Evolutionary conservation across 345 rosid species (phyloP).

Genomic region (Syzygium jambos): DNA sequence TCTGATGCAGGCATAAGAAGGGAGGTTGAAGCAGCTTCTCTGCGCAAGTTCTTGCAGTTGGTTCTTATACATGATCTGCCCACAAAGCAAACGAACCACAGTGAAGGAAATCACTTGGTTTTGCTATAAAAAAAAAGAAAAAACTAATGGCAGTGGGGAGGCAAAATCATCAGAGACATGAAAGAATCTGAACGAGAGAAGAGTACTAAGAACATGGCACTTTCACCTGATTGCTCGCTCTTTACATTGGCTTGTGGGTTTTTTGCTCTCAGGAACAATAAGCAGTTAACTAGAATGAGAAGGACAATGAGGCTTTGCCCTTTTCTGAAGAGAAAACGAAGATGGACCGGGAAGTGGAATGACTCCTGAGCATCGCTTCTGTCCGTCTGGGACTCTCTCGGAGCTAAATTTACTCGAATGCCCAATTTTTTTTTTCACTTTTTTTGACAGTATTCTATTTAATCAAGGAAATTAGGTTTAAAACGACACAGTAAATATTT

Average conservation of each 20-base stretch:
- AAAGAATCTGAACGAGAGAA: neutral
- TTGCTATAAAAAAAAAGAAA: neutral
- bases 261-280: neutral
- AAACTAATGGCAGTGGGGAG: neutral
- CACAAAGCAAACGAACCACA: neutral
- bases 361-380: neutral
- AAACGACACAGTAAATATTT: neutral
- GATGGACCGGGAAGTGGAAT: neutral
- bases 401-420: neutral
- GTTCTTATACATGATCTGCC: conserved; percentile 78
- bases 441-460: neutral
- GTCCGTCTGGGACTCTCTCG: neutral
- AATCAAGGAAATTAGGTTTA: neutral
- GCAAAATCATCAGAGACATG: neutral
- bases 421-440: neutral
- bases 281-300: neutral
- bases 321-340: neutral
- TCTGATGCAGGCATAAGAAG: conserved; percentile 79
- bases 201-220: neutral
- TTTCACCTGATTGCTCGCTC: neutral
- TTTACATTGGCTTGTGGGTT: neutral
- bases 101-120: neutral
- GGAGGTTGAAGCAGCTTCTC: conserved; percentile 96
- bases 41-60: conserved; percentile 99
- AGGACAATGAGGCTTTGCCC: neutral